Percentiles rank a stretch among this genome's conserved stretches.
Conservation (phyloP, 257 asterid genomes). For the Nicotiana otophora region DNA sequence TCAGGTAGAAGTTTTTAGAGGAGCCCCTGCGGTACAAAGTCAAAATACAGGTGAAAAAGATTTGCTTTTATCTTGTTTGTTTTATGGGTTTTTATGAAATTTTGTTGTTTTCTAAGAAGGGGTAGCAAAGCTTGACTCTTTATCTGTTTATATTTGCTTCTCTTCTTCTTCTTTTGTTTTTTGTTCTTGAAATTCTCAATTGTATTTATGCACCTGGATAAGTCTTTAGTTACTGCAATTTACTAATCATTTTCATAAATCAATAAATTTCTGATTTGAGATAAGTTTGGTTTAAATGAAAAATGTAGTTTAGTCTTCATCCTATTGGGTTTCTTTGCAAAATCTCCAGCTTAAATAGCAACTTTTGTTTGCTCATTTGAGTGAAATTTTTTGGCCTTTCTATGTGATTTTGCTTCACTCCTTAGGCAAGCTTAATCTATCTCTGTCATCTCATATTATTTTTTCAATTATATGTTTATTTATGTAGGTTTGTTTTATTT, state of each 20-base stretch:
- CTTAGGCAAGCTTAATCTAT: not conserved
- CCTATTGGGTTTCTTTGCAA: not conserved
- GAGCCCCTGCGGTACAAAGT: conserved; percentile 16
- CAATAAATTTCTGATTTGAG: not conserved
- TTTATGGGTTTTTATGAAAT: conserved; percentile 16
- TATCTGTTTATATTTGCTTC: not conserved
- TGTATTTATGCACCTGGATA: not conserved
- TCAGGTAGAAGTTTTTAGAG: conserved; percentile 31
- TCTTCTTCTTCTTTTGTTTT: not conserved
- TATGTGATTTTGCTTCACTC: not conserved
- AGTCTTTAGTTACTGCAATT: conserved; percentile 7
- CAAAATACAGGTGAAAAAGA: conserved; percentile 35
- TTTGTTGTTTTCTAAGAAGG: not conserved
- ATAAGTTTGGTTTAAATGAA: not conserved
- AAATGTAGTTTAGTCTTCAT: not conserved
- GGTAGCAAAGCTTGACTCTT: not conserved
- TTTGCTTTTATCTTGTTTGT: conserved; percentile 7
- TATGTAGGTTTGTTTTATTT: not conserved
- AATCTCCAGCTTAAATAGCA: not conserved
- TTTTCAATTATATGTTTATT: not conserved
- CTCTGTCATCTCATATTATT: not conserved
- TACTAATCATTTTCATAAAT: not conserved
- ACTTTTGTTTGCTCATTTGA: not conserved
- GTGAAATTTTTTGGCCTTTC: not conserved
- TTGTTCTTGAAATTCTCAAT: not conserved